phyloP scores from a whole-genome alignment of 805 yeast genomes.

The Candida oleophila region DNA sequence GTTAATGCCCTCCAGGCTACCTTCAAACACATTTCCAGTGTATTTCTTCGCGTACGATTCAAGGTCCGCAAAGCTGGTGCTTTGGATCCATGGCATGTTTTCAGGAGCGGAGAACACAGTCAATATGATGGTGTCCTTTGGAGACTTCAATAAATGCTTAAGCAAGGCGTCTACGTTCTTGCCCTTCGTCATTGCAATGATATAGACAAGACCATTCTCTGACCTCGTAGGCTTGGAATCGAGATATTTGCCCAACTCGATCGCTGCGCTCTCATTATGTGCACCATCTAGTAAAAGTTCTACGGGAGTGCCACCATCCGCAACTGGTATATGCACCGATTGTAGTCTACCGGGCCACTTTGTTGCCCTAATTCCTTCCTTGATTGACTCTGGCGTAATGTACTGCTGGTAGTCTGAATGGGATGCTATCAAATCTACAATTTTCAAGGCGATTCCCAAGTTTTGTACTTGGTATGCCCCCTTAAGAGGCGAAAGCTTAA shows the following conservation, averaged over 20 bases:
- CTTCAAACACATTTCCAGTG: slow-evolving; percentile 14
- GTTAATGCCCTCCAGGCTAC: slow-evolving; percentile 9
- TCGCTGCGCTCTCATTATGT: slow-evolving; percentile 84
- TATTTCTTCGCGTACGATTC: slow-evolving; percentile 18
- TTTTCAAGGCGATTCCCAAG: slow-evolving; percentile 62
- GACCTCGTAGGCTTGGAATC: slow-evolving; percentile 11
- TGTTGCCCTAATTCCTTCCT: slow-evolving; percentile 53
- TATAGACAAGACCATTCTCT: slow-evolving; percentile 46
- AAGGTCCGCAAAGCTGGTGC: slow-evolving; percentile 41
- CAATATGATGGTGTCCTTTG: slow-evolving; percentile 57
- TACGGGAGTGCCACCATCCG: slow-evolving; percentile 15
- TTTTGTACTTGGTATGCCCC: slow-evolving; percentile 77
- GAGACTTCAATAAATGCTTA: slow-evolving; percentile 42
- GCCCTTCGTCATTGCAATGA: slow-evolving; percentile 76
- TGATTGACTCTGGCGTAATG: slow-evolving; percentile 35
- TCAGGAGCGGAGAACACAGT: slow-evolving; percentile 70
- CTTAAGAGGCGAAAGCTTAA: slow-evolving; percentile 48
- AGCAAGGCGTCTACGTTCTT: slow-evolving; percentile 58
- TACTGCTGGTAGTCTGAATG: slow-evolving; percentile 7
- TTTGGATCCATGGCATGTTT: slow-evolving; percentile 90
- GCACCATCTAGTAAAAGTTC: slow-evolving; percentile 81
- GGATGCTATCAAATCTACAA: slow-evolving; percentile 40
- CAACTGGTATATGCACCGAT: slow-evolving; percentile 13
- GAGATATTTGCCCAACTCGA: slow-evolving; percentile 61
- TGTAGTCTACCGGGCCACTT: slow-evolving; percentile 92